Evolutionary conservation across 768 basidiomycete genomes (phyloP), one percentile per base, ranked within the genome.

Genomic region (Paxillus rubicundulus): DNA sequence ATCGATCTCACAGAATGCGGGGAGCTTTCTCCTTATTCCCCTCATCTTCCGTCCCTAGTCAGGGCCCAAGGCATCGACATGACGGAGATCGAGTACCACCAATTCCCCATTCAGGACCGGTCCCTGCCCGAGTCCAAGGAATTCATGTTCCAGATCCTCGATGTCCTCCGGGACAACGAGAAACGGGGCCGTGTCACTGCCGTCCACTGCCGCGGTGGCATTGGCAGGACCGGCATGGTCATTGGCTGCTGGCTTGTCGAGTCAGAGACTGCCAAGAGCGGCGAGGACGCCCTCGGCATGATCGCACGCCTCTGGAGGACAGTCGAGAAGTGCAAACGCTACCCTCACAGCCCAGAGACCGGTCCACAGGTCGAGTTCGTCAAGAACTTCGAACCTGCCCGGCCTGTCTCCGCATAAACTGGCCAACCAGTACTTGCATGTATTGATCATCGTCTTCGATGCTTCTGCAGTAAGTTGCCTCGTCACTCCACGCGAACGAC

Each of bases 1-100:
- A 84, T 90, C 66, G 89, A 91, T 72, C 81, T 91, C 62, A 91
- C 88, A n/a, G 88, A 91, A 61, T 73, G 73, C n/a, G 84, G 85
- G 39, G 88, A 91, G 69, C 81, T 91, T 42, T 73, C 77, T 18
- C 82, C 87, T 0, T 91, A 90, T 67, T 72, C 74, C 16, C 73
- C 77, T 28, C 74, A 76, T 63, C 80, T 91, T 56, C 67, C 72
- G 44, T 61, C 68, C 38, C 81, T 85, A 48, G 82, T 84, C 5
- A 62, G 64, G 9, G 69, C 78, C 9, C 77, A 87, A 20, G 77
- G 76, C 48, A 82, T 89, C 36, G 80, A 82, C 57, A 66, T 72
- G 18, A 46, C 63, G 37, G 70, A 77, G 8, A 76, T 91, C 67
- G 82, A 85, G 59, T 91, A 91, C 74, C 81, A 89, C 73, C 80